A percentile compares a stretch with the other conserved stretches of the same genome.
Conservation (phyloP, 2,329 filamentous ascomycete species). For the Zymoseptoria tritici region DNA sequence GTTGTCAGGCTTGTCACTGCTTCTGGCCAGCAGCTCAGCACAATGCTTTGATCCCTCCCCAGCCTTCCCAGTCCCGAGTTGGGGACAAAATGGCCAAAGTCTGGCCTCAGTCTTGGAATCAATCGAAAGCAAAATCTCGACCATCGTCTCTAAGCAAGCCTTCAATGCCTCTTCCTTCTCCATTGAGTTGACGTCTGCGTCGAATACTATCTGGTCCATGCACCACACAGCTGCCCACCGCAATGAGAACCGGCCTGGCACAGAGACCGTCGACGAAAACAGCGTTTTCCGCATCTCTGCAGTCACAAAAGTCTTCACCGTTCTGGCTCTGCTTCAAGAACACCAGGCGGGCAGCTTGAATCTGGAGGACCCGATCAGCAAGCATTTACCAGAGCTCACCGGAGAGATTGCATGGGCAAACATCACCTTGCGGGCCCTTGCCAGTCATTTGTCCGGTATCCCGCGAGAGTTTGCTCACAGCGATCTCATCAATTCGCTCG, state of each 20-base stretch:
- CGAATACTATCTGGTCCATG: conserved; percentile 29
- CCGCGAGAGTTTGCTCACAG: conserved; percentile 31
- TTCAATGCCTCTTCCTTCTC: conserved; percentile 30
- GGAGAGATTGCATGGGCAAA: conserved; percentile 30
- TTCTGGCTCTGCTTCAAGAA: conserved; percentile 46
- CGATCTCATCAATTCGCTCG: conserved; percentile 2
- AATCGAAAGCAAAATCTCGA: conserved; percentile 21
- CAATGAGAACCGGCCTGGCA: conserved; percentile 29
- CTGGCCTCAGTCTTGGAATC: conserved; percentile 18
- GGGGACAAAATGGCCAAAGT: conserved; percentile 15
- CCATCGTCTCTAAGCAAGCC: conserved; percentile 18
- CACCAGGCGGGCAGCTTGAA: conserved; percentile 44
- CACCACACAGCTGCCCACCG: conserved; percentile 31
- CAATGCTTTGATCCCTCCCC: conserved; percentile 26
- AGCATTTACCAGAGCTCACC: conserved; percentile 40
- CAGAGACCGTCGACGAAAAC: conserved; percentile 29
- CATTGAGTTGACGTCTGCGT: conserved; percentile 30
- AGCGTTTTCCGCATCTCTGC: conserved; percentile 33
- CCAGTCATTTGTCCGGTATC: conserved; percentile 35
- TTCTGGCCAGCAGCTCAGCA: neutral
- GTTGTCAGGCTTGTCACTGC: neutral
- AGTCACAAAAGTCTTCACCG: conserved; percentile 40
- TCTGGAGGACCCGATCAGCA: conserved; percentile 38
- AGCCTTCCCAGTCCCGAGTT: conserved; percentile 26
- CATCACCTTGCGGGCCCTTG: conserved; percentile 35